These are phyloP conservation scores for Periconia macrospinosa DNA, from an alignment of 2,329 filamentous ascomycete genomes.

Conservation along the genomic window DNA sequence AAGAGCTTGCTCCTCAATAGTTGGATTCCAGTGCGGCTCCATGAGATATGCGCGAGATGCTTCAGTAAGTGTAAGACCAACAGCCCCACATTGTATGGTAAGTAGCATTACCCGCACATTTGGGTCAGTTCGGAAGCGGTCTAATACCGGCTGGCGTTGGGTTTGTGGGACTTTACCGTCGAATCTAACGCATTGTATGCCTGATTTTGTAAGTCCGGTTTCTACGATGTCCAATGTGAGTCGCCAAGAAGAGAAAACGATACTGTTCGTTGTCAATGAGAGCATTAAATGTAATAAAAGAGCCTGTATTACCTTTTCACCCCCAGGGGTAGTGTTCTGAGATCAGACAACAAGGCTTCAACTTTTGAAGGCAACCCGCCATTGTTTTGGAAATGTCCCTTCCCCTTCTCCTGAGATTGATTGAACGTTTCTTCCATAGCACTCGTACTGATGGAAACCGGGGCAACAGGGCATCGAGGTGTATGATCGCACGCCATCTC, in stretches of 20 bases:
- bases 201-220: conserved; percentile 38
- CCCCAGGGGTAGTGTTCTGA: conserved; percentile 22
- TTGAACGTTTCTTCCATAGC: conserved; percentile 9
- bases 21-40: conserved; percentile 56
- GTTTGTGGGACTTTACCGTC: conserved; percentile 52
- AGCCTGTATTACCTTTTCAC: conserved; percentile 41
- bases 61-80: conserved; percentile 53
- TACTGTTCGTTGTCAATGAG: conserved; percentile 31
- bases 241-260: conserved; percentile 58
- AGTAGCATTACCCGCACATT: conserved; percentile 48
- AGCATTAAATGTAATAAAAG: background rate
- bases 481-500: conserved; percentile 14
- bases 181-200: conserved; percentile 46
- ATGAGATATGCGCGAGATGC: conserved; percentile 54
- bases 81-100: conserved; percentile 56
- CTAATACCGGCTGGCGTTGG: conserved; percentile 46
- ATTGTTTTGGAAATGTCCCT: no score
- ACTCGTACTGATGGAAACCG: conserved; percentile 9
- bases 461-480: conserved; percentile 13
- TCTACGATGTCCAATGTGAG: conserved; percentile 53
- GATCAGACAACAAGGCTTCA: conserved; percentile 34
- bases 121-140: conserved; percentile 45
- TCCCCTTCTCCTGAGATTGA: no score
- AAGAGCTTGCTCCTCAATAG: conserved; percentile 49
- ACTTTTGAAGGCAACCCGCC: conserved; percentile 33